These are phyloP conservation scores for Yamadazyma sp. DNA, from an alignment of 1,139 yeast species.

Conservation along the genomic window DNA sequence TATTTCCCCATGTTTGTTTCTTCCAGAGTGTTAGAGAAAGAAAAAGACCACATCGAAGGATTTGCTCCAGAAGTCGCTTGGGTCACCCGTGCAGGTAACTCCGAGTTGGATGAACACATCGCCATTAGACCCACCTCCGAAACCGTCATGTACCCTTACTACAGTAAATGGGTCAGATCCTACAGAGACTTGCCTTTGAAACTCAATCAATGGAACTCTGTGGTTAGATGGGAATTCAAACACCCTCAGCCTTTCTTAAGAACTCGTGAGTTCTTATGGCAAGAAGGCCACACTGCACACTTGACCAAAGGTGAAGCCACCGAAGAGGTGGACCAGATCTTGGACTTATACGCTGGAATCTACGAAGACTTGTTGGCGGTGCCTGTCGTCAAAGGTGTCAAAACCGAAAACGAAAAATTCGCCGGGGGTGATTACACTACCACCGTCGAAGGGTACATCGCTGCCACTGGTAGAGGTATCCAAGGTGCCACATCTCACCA, in stretches of 20 bases:
- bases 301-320: slow-evolving; percentile 78
- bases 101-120: slow-evolving; percentile 95
- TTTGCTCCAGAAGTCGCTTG: slow-evolving; percentile 99
- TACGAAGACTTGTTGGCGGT: slow-evolving; percentile 94
- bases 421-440: slow-evolving; percentile 98
- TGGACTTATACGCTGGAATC: slow-evolving; percentile 80
- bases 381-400: slow-evolving; percentile 92
- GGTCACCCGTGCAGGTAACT: slow-evolving; percentile 95
- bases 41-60: slow-evolving; percentile 98
- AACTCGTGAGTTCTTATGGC: slow-evolving; percentile 99
- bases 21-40: slow-evolving; percentile 86
- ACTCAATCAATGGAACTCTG: slow-evolving; percentile 98
- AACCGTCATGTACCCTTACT: slow-evolving; percentile 99
- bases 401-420: slow-evolving; percentile 96
- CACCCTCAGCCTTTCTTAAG: slow-evolving; percentile 99
- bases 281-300: slow-evolving; percentile 99
- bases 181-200: slow-evolving; percentile 97
- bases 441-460: slow-evolving; percentile 94
- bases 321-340: slow-evolving; percentile 80
- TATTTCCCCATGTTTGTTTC: slow-evolving; percentile 99
- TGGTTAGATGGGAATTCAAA: slow-evolving; percentile 99
- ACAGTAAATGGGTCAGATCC: slow-evolving; percentile 97
- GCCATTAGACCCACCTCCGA: slow-evolving; percentile 99
- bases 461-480: slow-evolving; percentile 98
- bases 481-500: slow-evolving; percentile 99